Base-by-base conservation (phyloP, 2,329 filamentous ascomycete species). In the Sporothrix mexicana region DNA sequence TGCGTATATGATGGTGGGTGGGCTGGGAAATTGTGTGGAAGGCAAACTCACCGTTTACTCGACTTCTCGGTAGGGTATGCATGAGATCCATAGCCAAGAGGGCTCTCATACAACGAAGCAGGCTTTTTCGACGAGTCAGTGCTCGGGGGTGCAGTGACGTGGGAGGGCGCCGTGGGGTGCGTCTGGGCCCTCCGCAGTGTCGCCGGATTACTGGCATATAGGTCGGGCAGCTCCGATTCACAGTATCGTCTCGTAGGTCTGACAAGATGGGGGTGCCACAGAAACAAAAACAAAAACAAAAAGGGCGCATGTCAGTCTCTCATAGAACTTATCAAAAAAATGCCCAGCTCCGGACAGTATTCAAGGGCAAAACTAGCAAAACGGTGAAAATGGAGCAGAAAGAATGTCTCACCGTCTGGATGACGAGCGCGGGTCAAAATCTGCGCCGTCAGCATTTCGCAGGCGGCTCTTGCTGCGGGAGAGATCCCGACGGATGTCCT, bases 141-240 rank as follows among this genome's bases (percentile, higher is more conserved):
- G 77, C 81, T 83, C 30, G 80, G 80, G 69, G 80, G 78, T 15
- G 81, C 79, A 10, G 80, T 78, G 57, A 79, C 75, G 74, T 81
- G 79, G 15, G 82, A 81, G 41, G 71, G 59, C n/a, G 71, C 77
- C 77, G 70, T 78, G 77, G 53, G 79, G 43, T 74, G 79, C 36
- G 81, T 81, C 67, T 81, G 79, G 15, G 81, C 78, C 73, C 80
- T 78, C 25, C 75, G 76, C 12, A 76, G 62, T 12, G 70, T 51
- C 10, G 72, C 67, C 3, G 74, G 72, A 23, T 45, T 61, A 15
- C 57, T 57, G n/a, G 61, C 61, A 25, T 74, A 74, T 13, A 55
- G 55, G 15, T 73, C 70, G 1, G 74, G 73, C 25, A 73, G 9
- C 10, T 76, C 76, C 3, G 76, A 68, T 57, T 75, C 74, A 41